Percentiles rank a stretch among this genome's conserved stretches.
These are phyloP conservation scores for Avicennia marina DNA, from an alignment of 257 asterid species.

Conservation along the genomic window DNA sequence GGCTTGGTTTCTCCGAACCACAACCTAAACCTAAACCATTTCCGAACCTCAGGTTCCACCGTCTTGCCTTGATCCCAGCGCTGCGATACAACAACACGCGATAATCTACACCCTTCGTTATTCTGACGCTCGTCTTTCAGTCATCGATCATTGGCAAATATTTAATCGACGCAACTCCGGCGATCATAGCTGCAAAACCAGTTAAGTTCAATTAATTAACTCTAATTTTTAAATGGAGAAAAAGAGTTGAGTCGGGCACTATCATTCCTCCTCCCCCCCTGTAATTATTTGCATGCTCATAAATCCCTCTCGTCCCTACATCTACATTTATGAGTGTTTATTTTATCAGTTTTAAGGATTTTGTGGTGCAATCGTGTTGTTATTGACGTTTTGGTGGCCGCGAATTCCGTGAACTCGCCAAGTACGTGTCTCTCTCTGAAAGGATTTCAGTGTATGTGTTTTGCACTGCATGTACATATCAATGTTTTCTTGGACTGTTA, in stretches of 20 bases:
- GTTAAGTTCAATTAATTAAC: background rate
- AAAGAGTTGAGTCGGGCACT: conserved; percentile 6
- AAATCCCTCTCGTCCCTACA: background rate
- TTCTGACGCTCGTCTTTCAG: background rate
- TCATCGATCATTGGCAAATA: conserved; percentile 14
- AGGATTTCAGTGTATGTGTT: too few relatives aligned
- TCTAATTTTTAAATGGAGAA: too few relatives aligned
- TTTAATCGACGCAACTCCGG: background rate
- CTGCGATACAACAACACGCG: background rate
- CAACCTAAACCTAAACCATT: too few relatives aligned
- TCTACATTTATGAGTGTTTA: too few relatives aligned
- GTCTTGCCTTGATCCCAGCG: conserved; percentile 6
- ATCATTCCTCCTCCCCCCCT: conserved; percentile 6
- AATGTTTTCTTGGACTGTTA: too few relatives aligned
- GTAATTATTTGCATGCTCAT: background rate
- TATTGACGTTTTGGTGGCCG: too few relatives aligned
- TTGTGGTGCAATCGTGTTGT: too few relatives aligned
- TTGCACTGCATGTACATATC: too few relatives aligned
- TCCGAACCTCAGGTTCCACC: conserved; percentile 20
- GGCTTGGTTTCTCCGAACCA: conserved; percentile 31
- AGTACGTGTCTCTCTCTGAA: too few relatives aligned
- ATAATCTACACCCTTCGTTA: conserved; percentile 22
- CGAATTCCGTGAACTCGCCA: too few relatives aligned
- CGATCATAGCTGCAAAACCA: conserved; percentile 4
- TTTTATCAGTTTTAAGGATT: background rate